A percentile compares a stretch with the other conserved stretches of the same genome.
Evolutionary conservation across 73 alveolate genomes (phyloP).

Genomic region (Uronychia binucleata): DNA sequence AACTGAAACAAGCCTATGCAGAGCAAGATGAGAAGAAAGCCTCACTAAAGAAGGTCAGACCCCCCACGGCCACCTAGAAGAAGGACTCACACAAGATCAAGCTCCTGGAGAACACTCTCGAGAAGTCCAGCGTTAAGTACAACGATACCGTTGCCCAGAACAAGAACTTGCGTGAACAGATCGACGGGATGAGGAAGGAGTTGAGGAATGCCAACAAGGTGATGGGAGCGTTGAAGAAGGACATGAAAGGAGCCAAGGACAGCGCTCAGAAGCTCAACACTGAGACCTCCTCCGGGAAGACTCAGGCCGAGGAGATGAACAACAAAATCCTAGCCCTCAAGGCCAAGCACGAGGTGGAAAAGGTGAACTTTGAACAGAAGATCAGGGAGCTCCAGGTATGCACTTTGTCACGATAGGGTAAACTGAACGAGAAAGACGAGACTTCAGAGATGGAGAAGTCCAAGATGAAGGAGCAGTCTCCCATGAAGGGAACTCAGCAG

Average conservation of each 20-base stretch:
- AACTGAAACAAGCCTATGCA: slow-evolving; percentile 45
- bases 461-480: slow-evolving; percentile 33
- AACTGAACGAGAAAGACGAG: slow-evolving; percentile 63
- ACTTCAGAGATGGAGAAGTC: slow-evolving; percentile 49
- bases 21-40: slow-evolving; percentile 60
- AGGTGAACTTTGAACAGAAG: slow-evolving; percentile 53
- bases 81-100: slow-evolving; percentile 70
- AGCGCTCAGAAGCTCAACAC: slow-evolving; percentile 36
- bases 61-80: slow-evolving; percentile 61
- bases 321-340: slow-evolving; percentile 66
- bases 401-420: too few relatives aligned
- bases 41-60: slow-evolving; percentile 44
- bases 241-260: slow-evolving; percentile 34
- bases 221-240: slow-evolving; percentile 34
- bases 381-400: slow-evolving; percentile 52
- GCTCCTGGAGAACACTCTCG: slow-evolving; percentile 78
- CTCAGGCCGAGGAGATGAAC: slow-evolving; percentile 64
- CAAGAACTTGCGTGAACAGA: slow-evolving; percentile 61
- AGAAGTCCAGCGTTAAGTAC: slow-evolving; percentile 69
- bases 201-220: slow-evolving; percentile 37
- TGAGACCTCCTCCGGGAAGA: slow-evolving; percentile 31
- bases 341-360: slow-evolving; percentile 73
- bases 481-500: slow-evolving; percentile 19
- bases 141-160: slow-evolving; percentile 77
- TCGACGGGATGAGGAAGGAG: slow-evolving; percentile 83